phyloP scores from a whole-genome alignment of 164 flowering plant species.

The Kalanchoe fedtschenkoi region DNA sequence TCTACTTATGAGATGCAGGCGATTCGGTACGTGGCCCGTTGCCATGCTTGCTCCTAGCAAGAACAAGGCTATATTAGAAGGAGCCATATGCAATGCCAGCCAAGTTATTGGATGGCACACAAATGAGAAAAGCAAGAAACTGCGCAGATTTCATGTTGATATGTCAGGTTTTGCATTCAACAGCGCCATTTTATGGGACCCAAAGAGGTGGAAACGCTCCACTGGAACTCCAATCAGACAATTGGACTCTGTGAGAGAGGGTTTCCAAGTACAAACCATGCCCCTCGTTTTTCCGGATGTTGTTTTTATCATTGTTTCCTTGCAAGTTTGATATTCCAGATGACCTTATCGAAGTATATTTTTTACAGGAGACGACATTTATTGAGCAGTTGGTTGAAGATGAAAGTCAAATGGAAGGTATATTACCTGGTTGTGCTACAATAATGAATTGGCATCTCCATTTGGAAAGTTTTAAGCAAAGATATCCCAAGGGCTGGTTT shows the following conservation, averaged over 20 bases:
- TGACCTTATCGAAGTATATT: background rate
- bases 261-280: slow-evolving; percentile 59
- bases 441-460: slow-evolving; percentile 95
- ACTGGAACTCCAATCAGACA: slow-evolving; percentile 51
- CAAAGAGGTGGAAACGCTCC: slow-evolving; percentile 74
- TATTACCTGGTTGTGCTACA: slow-evolving; percentile 46
- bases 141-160: slow-evolving; percentile 91
- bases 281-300: background rate
- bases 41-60: slow-evolving; percentile 90
- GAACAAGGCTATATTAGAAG: slow-evolving; percentile 79
- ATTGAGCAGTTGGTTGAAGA: slow-evolving; percentile 90
- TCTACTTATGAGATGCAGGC: slow-evolving; percentile 31
- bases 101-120: slow-evolving; percentile 96
- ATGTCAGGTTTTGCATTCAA: slow-evolving; percentile 99
- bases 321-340: background rate
- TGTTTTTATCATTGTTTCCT: background rate
- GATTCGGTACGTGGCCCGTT: slow-evolving; percentile 97
- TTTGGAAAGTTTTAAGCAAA: slow-evolving; percentile 42
- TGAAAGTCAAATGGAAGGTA: slow-evolving; percentile 88
- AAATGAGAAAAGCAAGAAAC: slow-evolving; percentile 84
- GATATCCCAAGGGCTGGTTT: slow-evolving; percentile 79
- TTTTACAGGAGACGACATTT: slow-evolving; percentile 89
- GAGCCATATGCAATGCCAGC: slow-evolving; percentile 92
- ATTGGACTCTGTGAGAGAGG: slow-evolving; percentile 82
- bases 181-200: slow-evolving; percentile 91